Percentiles rank a stretch among this genome's conserved stretches.
Conservation (phyloP, 2,329 filamentous ascomycete species). For the Aspergillus quadrilineatus region DNA sequence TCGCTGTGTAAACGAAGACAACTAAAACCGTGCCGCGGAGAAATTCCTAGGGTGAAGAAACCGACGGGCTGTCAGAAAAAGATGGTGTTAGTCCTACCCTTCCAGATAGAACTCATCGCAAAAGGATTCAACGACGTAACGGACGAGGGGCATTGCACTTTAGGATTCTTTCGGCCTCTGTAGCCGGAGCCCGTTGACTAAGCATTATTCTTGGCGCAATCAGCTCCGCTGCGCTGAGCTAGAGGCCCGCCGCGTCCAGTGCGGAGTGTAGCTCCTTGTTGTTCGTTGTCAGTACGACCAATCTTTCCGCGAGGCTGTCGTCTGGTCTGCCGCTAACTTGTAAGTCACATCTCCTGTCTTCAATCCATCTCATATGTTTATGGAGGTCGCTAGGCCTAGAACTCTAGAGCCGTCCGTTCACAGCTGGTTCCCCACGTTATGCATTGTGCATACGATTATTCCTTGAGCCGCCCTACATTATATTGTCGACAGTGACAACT, state of each 20-base stretch:
- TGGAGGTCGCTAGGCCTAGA: not conserved
- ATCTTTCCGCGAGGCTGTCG: not conserved
- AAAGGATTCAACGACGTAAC: constrained; percentile 21
- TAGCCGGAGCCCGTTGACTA: constrained; percentile 13
- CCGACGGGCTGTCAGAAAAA: constrained; percentile 3
- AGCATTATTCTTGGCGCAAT: constrained; percentile 2
- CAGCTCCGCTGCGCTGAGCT: not conserved
- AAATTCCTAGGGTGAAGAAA: not conserved
- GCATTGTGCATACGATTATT: constrained; percentile 17
- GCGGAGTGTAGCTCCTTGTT: not conserved
- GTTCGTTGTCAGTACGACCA: not conserved
- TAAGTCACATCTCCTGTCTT: not conserved
- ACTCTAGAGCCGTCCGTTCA: not conserved
- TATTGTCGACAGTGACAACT: constrained; percentile 9
- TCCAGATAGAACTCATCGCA: not conserved
- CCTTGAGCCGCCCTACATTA: constrained; percentile 1
- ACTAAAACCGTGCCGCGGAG: not conserved
- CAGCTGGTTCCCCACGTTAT: constrained; percentile 5
- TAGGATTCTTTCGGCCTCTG: constrained; percentile 22
- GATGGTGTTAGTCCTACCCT: not conserved
- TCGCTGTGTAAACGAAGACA: not conserved
- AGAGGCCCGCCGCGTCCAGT: not conserved
- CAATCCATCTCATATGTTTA: not conserved
- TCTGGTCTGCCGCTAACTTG: not conserved
- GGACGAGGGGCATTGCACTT: constrained; percentile 29